phyloP scores from a whole-genome alignment of 2,329 filamentous ascomycete genomes.

The Periconia digitata region DNA sequence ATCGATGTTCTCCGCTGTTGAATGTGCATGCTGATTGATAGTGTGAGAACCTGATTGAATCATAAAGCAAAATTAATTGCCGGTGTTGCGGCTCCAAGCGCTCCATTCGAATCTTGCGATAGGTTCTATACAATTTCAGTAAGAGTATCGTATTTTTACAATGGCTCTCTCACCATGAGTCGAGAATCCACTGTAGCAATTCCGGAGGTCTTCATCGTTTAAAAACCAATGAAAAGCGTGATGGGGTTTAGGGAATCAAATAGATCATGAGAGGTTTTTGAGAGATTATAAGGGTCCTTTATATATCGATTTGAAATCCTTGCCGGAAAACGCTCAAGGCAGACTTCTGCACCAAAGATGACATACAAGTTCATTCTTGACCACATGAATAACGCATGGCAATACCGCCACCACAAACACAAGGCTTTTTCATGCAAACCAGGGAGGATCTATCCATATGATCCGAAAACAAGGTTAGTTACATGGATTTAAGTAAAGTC shows the following conservation, averaged over 20 bases:
- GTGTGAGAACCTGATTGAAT: slow-evolving; percentile 11
- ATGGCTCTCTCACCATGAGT: slow-evolving; percentile 9
- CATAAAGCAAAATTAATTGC: slow-evolving; percentile 11
- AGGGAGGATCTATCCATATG: slow-evolving; percentile 2
- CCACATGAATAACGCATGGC: slow-evolving; percentile 8
- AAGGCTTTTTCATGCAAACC: slow-evolving; percentile 5
- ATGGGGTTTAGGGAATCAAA: slow-evolving; percentile 11
- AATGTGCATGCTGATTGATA: slow-evolving; percentile 11
- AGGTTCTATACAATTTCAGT: slow-evolving; percentile 12
- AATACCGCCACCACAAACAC: slow-evolving; percentile 6
- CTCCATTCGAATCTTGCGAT: slow-evolving; percentile 10
- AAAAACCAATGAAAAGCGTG: slow-evolving; percentile 11
- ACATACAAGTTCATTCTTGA: slow-evolving; percentile 6
- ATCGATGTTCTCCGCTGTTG: slow-evolving; percentile 10
- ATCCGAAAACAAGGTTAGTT: slow-evolving; percentile 5
- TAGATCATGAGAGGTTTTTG: slow-evolving; percentile 9
- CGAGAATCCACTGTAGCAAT: slow-evolving; percentile 7
- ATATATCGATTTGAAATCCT: slow-evolving; percentile 12
- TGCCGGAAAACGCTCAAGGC: slow-evolving; percentile 10
- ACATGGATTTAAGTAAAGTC: slow-evolving; percentile 3
- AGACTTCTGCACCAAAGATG: slow-evolving; percentile 12
- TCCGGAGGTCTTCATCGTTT: slow-evolving; percentile 8
- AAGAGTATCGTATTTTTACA: slow-evolving; percentile 11
- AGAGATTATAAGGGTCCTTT: slow-evolving; percentile 13
- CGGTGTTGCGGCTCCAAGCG: slow-evolving; percentile 6